Percentiles rank a stretch among this genome's conserved stretches.
These are phyloP conservation scores for Beta lomatogona DNA, from an alignment of 179 eudicot genomes.

Conservation along the genomic window DNA sequence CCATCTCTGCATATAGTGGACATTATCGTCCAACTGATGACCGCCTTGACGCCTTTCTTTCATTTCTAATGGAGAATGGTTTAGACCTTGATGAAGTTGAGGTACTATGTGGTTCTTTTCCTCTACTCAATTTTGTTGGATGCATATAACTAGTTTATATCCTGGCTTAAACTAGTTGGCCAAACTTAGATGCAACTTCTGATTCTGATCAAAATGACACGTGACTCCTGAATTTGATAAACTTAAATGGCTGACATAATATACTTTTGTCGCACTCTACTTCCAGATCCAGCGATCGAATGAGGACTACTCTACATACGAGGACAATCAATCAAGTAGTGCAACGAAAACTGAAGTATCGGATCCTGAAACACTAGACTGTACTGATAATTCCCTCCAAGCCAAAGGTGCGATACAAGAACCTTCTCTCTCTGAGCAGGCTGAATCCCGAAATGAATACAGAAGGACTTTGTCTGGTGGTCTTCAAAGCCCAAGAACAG, in stretches of 20 bases:
- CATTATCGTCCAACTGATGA: constrained; percentile 93
- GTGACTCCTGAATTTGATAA: too few relatives aligned
- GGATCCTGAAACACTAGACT: constrained; percentile 30
- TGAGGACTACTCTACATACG: constrained; percentile 57
- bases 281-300: constrained; percentile 46
- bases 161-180: not conserved
- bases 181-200: not conserved
- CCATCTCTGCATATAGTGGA: constrained; percentile 88
- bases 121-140: not conserved
- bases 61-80: constrained; percentile 61
- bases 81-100: constrained; percentile 60
- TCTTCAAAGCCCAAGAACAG: constrained; percentile 66
- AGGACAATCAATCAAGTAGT: constrained; percentile 28
- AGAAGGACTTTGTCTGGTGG: constrained; percentile 82
- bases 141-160: constrained; percentile 32
- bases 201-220: not conserved
- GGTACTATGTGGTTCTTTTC: constrained; percentile 36
- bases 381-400: constrained; percentile 10
- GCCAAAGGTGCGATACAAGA: constrained; percentile 20
- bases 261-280: not conserved
- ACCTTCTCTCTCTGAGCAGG: constrained; percentile 25
- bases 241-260: not conserved
- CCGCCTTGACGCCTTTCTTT: constrained; percentile 53
- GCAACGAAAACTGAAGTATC: constrained; percentile 22
- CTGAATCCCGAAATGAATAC: constrained; percentile 41